Base-by-base conservation (phyloP, 257 asterid species). In the Solanum arcanum region DNA sequence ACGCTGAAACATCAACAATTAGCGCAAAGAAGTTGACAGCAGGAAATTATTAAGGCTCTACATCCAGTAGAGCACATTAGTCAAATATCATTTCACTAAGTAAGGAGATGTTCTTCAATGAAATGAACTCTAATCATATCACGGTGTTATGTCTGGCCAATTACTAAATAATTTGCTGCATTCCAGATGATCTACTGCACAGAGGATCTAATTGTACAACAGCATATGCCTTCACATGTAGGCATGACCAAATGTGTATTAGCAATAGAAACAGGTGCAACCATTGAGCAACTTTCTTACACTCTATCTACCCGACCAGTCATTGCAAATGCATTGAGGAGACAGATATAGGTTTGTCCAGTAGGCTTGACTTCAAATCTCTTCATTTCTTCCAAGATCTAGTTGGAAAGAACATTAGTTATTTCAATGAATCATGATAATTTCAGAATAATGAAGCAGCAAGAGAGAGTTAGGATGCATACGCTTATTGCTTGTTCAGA, bases 351-450 rank as follows among this genome's bases (percentile, higher is more conserved):
- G 84, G 99, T 95, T 88, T 97, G 99, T 59, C 94, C 98, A 11
- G 96, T 95, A 88, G 98, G 99, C 89, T 95, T 96, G 92, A 97
- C 98, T 89, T 93, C 98, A 86, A 49, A 91, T 88, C 90, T 92
- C 94, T 94, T 97, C 99, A 97, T 95, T 90, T 97, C 98, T 83
- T 97, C 98, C 52, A 96, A 92, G 91, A 97, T 93, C 99, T 97
- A 89, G 90, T 90, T 80, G 66, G 44, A 74, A 88, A 89, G 69
- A 49, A 92, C 29, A 81, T 11, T 81, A 81, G 33, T 31, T 6
- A 29, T 18, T 49, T 81, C 44, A 29, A 81, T 49, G 29, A 18
- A 81, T 49, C 46, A 10, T 18, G 31, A 18, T 49, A 81, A 18
- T 29, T 69, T 49, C 69, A 49, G 46, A 18, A 49, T 16, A 29